Conservation (phyloP, 805 yeast genomes). For the Starmerella apicola region DNA sequence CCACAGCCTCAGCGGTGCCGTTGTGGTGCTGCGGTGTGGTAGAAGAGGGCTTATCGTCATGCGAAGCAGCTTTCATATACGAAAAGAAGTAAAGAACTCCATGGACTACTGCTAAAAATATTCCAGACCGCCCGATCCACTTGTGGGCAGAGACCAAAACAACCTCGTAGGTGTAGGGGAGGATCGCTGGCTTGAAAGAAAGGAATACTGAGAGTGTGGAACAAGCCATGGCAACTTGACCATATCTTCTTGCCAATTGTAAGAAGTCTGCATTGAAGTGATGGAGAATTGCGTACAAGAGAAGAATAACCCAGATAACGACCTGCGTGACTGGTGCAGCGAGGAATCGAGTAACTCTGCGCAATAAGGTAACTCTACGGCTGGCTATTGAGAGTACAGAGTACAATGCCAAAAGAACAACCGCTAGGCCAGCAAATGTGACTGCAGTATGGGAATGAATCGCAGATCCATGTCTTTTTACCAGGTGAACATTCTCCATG, state of each 20-base stretch:
- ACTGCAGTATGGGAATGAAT: conserved; percentile 18
- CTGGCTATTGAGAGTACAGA: conserved; percentile 6
- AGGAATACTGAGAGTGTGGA: conserved; percentile 65
- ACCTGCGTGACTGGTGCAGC: conserved; percentile 8
- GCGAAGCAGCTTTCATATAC: conserved; percentile 4
- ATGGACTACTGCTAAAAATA: conserved; percentile 54
- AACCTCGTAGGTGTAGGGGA: conserved; percentile 63
- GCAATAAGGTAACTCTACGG: conserved; percentile 1
- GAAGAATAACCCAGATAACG: conserved; percentile 7
- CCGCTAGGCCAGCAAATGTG: conserved; percentile 9
- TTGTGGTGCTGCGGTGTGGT: too few species aligned
- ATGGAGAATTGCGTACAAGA: conserved; percentile 9
- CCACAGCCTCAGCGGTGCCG: neutral
- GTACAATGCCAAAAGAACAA: conserved; percentile 11
- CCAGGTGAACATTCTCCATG: conserved; percentile 9
- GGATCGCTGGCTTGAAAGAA: conserved; percentile 70
- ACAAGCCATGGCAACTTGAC: conserved; percentile 63
- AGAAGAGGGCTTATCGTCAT: neutral
- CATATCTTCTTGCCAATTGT: conserved; percentile 59
- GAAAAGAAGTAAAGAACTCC: conserved; percentile 39
- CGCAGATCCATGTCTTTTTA: conserved; percentile 17
- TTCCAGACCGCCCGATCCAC: conserved; percentile 77
- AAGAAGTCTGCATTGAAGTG: conserved; percentile 10
- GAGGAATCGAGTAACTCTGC: conserved; percentile 4
- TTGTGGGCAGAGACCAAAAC: conserved; percentile 69